phyloP scores from a whole-genome alignment of 192 early-diverging fungal species.

The Haplosporangium gracile region DNA sequence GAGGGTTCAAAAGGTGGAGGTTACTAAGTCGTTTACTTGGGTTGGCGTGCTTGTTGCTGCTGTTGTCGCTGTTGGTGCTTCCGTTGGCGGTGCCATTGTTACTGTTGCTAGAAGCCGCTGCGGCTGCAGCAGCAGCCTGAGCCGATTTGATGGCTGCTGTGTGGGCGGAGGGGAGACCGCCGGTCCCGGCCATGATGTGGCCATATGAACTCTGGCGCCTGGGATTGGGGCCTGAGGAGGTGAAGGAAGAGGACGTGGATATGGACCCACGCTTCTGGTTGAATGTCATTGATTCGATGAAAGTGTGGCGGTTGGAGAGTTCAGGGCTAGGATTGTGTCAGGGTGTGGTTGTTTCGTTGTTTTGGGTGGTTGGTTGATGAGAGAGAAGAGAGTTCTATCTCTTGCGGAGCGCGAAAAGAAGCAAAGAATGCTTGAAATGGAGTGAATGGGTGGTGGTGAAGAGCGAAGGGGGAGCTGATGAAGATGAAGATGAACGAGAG shows the following conservation, averaged over 20 bases:
- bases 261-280: slow-evolving; percentile 41
- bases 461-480: not conserved
- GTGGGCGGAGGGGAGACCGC: slow-evolving; percentile 40
- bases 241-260: slow-evolving; percentile 28
- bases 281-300: slow-evolving; percentile 22
- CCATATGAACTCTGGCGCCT: slow-evolving; percentile 39
- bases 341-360: not conserved
- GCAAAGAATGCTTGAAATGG: not conserved
- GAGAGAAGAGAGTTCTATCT: not conserved
- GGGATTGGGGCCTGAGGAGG: slow-evolving; percentile 20
- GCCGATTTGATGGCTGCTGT: slow-evolving; percentile 36
- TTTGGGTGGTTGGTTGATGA: not conserved
- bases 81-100: not conserved
- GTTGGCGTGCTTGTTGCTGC: not conserved
- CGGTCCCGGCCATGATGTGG: slow-evolving; percentile 50
- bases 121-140: not conserved
- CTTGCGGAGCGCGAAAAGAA: not conserved
- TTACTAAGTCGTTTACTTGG: slow-evolving; percentile 9
- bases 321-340: not conserved
- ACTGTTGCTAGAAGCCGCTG: not conserved
- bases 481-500: not conserved
- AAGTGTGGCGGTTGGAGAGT: not conserved
- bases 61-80: not conserved
- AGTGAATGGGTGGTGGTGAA: not conserved
- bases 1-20: slow-evolving; percentile 14